Percentiles rank a stretch among this genome's conserved stretches.
These are phyloP conservation scores for Chenopodium quinoa DNA, from an alignment of 148 eudicot genomes.

Conservation along the genomic window DNA sequence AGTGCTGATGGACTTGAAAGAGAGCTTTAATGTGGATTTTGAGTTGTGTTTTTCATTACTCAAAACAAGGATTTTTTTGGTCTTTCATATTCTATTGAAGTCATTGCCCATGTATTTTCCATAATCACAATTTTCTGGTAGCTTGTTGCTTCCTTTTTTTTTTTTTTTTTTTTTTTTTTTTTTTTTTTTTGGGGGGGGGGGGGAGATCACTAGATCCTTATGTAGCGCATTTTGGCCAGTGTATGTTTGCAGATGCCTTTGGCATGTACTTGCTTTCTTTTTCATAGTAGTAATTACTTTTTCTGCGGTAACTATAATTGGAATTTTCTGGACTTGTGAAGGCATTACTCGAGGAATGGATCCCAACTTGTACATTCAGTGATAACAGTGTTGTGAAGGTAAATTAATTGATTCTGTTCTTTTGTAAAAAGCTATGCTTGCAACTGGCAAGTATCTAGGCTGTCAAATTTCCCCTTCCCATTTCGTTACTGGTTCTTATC, in stretches of 20 bases:
- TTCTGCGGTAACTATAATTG: not conserved
- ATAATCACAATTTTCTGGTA: not conserved
- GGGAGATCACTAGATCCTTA: not conserved
- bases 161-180: too few species aligned
- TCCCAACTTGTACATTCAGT: constrained; percentile 74
- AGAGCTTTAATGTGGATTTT: not conserved
- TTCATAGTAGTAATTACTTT: not conserved
- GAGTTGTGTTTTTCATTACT: not conserved
- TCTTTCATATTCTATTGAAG: not conserved
- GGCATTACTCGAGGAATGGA: constrained; percentile 99
- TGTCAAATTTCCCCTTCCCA: not conserved
- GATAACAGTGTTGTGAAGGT: constrained; percentile 70
- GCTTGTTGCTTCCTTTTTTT: not conserved
- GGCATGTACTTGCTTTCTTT: constrained; percentile 2
- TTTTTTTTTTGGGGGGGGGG: not conserved
- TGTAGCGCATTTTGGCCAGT: not conserved
- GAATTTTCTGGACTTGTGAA: constrained; percentile 28
- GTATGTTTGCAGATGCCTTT: not conserved
- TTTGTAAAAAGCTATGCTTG: constrained; percentile 11
- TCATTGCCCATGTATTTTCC: not conserved
- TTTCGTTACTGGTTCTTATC: not conserved
- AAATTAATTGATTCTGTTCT: constrained; percentile 4
- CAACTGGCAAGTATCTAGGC: constrained; percentile 3
- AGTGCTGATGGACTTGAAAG: not conserved
- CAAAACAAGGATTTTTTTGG: not conserved